phyloP scores from a whole-genome alignment of 2,329 filamentous ascomycete species.

The Harringtonia lauricola region DNA sequence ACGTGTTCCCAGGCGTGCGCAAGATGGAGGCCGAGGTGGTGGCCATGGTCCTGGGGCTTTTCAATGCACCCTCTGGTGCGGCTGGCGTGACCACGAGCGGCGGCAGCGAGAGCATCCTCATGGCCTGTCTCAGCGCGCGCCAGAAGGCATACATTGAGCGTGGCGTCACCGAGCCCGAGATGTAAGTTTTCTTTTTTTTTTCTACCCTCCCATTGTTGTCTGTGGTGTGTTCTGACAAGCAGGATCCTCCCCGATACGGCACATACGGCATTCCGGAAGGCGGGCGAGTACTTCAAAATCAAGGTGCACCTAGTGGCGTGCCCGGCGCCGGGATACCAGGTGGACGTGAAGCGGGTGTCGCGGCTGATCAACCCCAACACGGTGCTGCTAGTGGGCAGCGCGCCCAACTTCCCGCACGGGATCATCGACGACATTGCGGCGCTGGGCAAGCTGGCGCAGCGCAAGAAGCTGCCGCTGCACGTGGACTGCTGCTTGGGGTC shows the following conservation, averaged over 20 bases:
- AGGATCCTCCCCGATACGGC: slow-evolving; percentile 91
- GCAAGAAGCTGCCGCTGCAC: slow-evolving; percentile 75
- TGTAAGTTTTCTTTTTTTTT: slow-evolving; percentile 42
- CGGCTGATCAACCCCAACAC: slow-evolving; percentile 93
- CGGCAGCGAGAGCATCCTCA: slow-evolving; percentile 91
- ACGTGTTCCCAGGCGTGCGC: slow-evolving; percentile 92
- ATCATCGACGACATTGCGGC: slow-evolving; percentile 91
- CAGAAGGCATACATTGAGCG: slow-evolving; percentile 82
- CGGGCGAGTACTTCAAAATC: slow-evolving; percentile 91
- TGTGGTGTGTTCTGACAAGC: background rate
- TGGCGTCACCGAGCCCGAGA: slow-evolving; percentile 85
- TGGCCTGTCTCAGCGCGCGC: slow-evolving; percentile 83
- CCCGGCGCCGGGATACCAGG: slow-evolving; percentile 76
- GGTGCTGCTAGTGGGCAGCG: slow-evolving; percentile 81
- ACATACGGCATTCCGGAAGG: slow-evolving; percentile 94
- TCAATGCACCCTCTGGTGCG: slow-evolving; percentile 76
- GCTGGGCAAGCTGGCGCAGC: slow-evolving; percentile 71
- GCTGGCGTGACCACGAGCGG: slow-evolving; percentile 87
- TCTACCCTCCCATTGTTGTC: background rate
- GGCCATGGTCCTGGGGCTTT: slow-evolving; percentile 83
- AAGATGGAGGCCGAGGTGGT: slow-evolving; percentile 99
- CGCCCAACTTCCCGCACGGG: slow-evolving; percentile 95
- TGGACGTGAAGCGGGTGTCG: slow-evolving; percentile 64
- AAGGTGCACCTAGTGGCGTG: slow-evolving; percentile 83
- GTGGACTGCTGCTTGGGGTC: slow-evolving; percentile 97